phyloP scores from a whole-genome alignment of 2,329 filamentous ascomycete genomes.

The Arachnopeziza araneosa region DNA sequence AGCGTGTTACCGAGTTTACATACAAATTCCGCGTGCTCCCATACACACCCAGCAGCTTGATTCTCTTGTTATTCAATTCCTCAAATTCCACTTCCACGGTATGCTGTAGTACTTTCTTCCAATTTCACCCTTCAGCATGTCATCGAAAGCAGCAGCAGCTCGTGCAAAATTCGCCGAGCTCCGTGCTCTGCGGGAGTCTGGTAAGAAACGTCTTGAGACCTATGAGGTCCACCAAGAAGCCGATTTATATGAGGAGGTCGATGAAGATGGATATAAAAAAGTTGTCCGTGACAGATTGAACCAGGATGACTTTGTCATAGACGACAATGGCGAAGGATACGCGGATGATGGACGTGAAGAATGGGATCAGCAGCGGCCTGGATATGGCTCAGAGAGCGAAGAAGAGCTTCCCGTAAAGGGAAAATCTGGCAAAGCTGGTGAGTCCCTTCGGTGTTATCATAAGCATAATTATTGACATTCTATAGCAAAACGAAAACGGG shows the following conservation, averaged over 20 bases:
- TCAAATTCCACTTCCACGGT: background rate
- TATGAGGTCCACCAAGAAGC: constrained; percentile 84
- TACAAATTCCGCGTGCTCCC: constrained; percentile 5
- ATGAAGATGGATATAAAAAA: constrained; percentile 96
- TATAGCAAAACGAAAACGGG: constrained; percentile 76
- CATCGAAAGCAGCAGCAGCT: constrained; percentile 26
- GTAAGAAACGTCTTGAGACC: constrained; percentile 83
- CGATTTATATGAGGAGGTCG: constrained; percentile 89
- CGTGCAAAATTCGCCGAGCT: constrained; percentile 65
- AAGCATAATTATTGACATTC: background rate
- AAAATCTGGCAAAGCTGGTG: constrained; percentile 43
- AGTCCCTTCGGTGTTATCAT: constrained; percentile 1
- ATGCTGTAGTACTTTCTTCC: background rate
- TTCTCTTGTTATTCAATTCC: background rate
- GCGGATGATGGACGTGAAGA: constrained; percentile 95
- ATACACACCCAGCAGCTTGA: background rate
- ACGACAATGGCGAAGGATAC: constrained; percentile 96
- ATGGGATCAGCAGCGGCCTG: constrained; percentile 62
- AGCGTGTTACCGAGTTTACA: background rate
- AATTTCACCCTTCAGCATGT: constrained; percentile 18
- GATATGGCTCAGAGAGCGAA: constrained; percentile 71
- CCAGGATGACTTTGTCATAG: constrained; percentile 95
- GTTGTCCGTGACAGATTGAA: constrained; percentile 84
- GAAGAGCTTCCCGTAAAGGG: constrained; percentile 48
- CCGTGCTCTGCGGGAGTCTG: constrained; percentile 74